Evolutionary conservation across 768 basidiomycete genomes (phyloP), one percentile per base, ranked within the genome.

Genomic region (Sporobolomyces phaffii): DNA sequence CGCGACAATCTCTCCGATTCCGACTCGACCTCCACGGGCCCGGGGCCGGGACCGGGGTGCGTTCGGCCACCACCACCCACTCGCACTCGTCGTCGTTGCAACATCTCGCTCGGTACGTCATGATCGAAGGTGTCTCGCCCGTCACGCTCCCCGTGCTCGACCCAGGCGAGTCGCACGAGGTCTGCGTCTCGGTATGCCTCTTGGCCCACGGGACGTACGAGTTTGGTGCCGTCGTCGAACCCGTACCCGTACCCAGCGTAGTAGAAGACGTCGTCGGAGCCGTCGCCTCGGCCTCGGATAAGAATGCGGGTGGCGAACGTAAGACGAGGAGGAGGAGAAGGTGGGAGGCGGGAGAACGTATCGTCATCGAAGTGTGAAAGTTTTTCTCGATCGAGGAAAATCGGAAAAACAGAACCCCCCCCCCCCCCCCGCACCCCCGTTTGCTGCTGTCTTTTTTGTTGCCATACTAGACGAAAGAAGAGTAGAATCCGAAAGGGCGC

Each of bases 101-200:
- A n/a, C 83, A 60, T 87, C 89, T 6, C 77, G 80, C 18, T 84
- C 87, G 60, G 82, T 72, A 88, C 70, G 77, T 90, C 62, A 78
- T 91, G 17, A 82, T 82, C 70, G 88, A 92, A 76, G 90, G 90
- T 3, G 77, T 82, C 20, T 78, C 84, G 29, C 79, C 80, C 13
- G 83, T 86, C 54, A 80, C 90, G 29, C 80, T 69, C 24, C 88
- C 88, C 5, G 80, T 80, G n/a, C 75, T 93, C 53, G 80, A 80
- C 48, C 77, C 77, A 26, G 86, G 85, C 2, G 82, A 83, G 66
- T 80, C 82, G 18, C 78, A 78, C 38, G 80, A 82, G 40, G 72
- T 85, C 7, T 82, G 85, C 49, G 78, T 83, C 1, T 82, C 85
- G 2, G 66, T 92, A 17, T 88, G 86, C 73, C 90, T 93, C 77